A percentile compares a stretch with the other conserved stretches of the same genome.
Conservation (phyloP, 2,329 filamentous ascomycete species). For the Atkinsonella texensis region DNA sequence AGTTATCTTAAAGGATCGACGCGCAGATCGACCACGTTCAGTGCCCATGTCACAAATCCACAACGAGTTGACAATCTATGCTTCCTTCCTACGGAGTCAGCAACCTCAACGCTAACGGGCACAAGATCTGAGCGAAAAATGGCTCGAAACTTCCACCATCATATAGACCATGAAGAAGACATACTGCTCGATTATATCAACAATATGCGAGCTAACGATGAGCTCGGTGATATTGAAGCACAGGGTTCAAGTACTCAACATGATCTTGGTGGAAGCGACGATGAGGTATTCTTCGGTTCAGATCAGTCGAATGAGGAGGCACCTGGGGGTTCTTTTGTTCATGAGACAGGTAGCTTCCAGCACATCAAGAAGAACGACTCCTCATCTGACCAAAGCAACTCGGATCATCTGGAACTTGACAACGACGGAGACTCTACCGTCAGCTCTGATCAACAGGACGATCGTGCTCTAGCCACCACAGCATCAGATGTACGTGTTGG, state of each 20-base stretch:
- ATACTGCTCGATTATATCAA: constrained; percentile 59
- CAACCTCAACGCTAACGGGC: neutral
- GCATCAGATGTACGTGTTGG: constrained; percentile 9
- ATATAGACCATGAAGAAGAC: constrained; percentile 31
- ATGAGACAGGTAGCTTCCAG: neutral
- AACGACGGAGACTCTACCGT: neutral
- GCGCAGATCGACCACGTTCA: neutral
- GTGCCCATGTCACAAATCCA: neutral
- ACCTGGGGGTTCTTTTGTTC: neutral
- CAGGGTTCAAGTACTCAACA: constrained; percentile 42
- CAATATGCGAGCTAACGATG: constrained; percentile 43
- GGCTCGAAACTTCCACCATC: neutral
- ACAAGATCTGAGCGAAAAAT: neutral
- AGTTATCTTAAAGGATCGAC: neutral
- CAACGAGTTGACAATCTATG: neutral
- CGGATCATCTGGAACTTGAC: neutral
- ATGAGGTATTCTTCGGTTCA: constrained; percentile 5
- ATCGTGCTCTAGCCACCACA: constrained; percentile 14
- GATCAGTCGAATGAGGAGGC: neutral
- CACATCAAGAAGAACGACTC: neutral
- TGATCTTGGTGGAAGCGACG: constrained; percentile 17
- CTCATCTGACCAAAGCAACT: neutral
- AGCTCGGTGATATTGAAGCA: constrained; percentile 48
- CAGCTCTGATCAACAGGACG: constrained; percentile 13
- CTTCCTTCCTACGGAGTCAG: neutral